These are phyloP conservation scores for Rosa lucieae DNA, from an alignment of 306 rosid species.

Conservation along the genomic window DNA sequence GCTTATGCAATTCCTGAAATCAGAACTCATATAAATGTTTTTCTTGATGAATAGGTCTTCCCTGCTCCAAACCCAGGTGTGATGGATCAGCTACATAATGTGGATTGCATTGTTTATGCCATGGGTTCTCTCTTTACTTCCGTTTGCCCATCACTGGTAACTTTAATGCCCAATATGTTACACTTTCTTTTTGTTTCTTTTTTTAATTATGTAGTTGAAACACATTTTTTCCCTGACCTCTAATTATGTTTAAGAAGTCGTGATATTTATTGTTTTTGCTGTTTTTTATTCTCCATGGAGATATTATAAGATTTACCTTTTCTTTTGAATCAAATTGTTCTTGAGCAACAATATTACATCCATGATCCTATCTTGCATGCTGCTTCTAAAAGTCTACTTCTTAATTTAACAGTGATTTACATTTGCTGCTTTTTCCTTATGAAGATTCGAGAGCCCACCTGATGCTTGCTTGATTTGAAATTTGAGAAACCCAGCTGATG, in stretches of 20 bases:
- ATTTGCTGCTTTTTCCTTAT: no score
- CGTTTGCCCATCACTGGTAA: constrained; percentile 91
- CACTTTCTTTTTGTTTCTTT: not conserved
- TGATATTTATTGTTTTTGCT: no score
- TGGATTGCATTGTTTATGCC: constrained; percentile 87
- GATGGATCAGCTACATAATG: constrained; percentile 66
- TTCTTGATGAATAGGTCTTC: constrained; percentile 64
- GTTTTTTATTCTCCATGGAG: no score
- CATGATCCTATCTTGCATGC: no score
- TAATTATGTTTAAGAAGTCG: not conserved
- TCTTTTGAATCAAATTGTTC: no score
- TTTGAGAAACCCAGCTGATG: constrained; percentile 10
- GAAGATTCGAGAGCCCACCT: not conserved
- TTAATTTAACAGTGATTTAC: no score
- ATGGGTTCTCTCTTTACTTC: constrained; percentile 98
- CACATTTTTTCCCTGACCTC: not conserved
- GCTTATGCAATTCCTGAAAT: constrained; percentile 18
- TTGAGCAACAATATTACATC: no score
- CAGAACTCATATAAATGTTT: not conserved
- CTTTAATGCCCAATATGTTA: constrained; percentile 19
- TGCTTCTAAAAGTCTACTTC: no score
- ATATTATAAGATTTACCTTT: no score
- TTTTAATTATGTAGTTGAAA: not conserved
- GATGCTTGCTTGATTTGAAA: constrained; percentile 4
- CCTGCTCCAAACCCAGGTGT: constrained; percentile 67